Base-by-base conservation (phyloP, 768 basidiomycete genomes). In the Termitomyces sp. region DNA sequence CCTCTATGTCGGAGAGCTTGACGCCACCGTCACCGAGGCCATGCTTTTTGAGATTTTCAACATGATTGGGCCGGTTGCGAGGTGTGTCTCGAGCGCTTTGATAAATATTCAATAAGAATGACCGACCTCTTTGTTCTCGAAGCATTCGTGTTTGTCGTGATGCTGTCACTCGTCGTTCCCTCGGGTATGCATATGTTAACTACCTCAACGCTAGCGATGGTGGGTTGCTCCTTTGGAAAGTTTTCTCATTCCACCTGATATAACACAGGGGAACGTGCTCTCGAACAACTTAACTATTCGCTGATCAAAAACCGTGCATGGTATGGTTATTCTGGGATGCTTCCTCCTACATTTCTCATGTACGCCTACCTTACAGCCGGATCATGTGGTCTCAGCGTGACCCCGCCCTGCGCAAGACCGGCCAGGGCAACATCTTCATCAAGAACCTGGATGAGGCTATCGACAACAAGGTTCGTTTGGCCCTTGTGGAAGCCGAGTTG, bases 381-480 rank as follows among this genome's bases (percentile, higher is more conserved):
- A 99, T 99, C 83, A 99, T 99, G 97, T 98, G 97, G 96, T 98
- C 95, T 69, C 97, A 98, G 84, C 92, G 97, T 73, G 97, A 98
- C 79, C 97, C 97, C 58, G 93, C 95, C 65, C 87, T 99, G 70
- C 92, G 97, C 75, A 98, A 98, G 86, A 98, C 95, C 62, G 95
- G 95, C 62, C 95, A 98, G 78, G 97, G 97, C 74, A 99, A 99
- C 75, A 94, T 99, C 70, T 99, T 99, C 80, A 98, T 99, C 78
- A 99, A 99, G 81, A 99, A 99, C 77, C 77, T 99, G 64, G 95
- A 97, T 68, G 93, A 96, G 74, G 82, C 81, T 56, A 98, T 98
- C 65, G 97, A 99, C 77, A 98, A 99, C 83, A 98, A 98, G 85
- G 90, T 87, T 47, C 56, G 90, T 87, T 47, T 56, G 72, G 35